A percentile compares a stretch with the other conserved stretches of the same genome.
Conservation (phyloP, 1,139 yeast species). For the Arxiozyma heterogenica region DNA sequence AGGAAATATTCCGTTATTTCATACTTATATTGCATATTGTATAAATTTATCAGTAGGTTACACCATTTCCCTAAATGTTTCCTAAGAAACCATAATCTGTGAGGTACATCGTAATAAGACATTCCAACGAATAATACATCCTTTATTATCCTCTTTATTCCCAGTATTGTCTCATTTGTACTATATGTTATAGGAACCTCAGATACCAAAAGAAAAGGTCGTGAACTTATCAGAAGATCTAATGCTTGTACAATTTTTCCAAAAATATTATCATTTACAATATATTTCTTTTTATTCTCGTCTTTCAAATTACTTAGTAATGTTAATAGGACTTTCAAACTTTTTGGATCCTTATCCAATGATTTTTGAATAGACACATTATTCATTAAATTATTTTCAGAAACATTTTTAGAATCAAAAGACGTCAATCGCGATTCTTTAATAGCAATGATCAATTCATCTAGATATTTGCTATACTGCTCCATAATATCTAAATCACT, state of each 20-base stretch:
- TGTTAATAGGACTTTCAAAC: slow-evolving; percentile 19
- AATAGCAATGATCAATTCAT: slow-evolving; percentile 25
- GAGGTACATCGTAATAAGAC: slow-evolving; percentile 10
- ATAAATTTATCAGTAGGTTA: slow-evolving; percentile 9
- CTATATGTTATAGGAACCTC: background rate
- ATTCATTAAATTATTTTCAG: background rate
- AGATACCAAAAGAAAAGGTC: slow-evolving; percentile 11
- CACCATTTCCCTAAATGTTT: slow-evolving; percentile 22
- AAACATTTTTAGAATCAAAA: background rate
- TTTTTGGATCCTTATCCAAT: slow-evolving; percentile 15
- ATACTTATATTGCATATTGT: slow-evolving; percentile 12
- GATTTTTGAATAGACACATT: slow-evolving; percentile 3
- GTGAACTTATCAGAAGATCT: slow-evolving; percentile 18
- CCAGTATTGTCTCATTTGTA: background rate
- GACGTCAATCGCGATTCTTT: slow-evolving; percentile 13
- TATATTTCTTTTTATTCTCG: slow-evolving; percentile 4
- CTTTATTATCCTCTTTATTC: slow-evolving; percentile 7
- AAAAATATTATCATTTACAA: slow-evolving; percentile 16
- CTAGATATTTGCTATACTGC: slow-evolving; percentile 23
- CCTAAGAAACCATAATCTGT: slow-evolving; percentile 23
- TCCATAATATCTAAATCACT: slow-evolving; percentile 14
- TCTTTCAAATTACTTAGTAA: slow-evolving; percentile 20
- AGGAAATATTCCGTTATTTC: slow-evolving; percentile 12
- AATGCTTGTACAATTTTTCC: slow-evolving; percentile 23
- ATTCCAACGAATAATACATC: slow-evolving; percentile 14